phyloP scores from a whole-genome alignment of 2,329 filamentous ascomycete genomes.

The Penicillium sp. region DNA sequence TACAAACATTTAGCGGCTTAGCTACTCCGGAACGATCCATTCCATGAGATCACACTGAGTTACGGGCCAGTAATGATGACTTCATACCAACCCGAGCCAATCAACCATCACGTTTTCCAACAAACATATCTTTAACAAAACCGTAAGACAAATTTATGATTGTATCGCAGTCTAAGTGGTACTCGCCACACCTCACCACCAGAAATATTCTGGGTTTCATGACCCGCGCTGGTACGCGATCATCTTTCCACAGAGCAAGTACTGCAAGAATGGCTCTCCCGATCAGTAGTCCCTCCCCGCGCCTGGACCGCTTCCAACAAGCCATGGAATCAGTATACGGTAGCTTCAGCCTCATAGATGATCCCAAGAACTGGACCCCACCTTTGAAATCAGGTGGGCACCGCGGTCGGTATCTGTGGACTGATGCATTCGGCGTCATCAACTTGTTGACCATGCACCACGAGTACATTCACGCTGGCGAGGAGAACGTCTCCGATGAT shows the following conservation, averaged over 20 bases:
- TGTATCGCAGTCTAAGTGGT: neutral
- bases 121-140: neutral
- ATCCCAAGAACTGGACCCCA: conserved; percentile 47
- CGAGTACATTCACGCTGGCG: conserved; percentile 29
- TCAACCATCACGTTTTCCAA: neutral
- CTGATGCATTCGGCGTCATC: conserved; percentile 61
- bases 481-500: conserved; percentile 22
- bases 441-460: conserved; percentile 59
- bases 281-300: conserved; percentile 23
- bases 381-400: conserved; percentile 56
- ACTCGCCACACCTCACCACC: neutral
- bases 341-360: conserved; percentile 30
- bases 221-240: neutral
- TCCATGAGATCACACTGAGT: conserved; percentile 24
- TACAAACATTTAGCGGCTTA: neutral
- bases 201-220: neutral
- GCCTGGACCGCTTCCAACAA: conserved; percentile 33
- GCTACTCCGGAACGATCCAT: neutral
- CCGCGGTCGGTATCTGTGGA: conserved; percentile 62
- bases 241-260: neutral
- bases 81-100: conserved; percentile 18
- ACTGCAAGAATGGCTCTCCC: conserved; percentile 24
- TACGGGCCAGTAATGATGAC: conserved; percentile 32
- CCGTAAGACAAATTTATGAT: neutral
- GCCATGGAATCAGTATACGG: conserved; percentile 46